Conservation (phyloP, 371 early-diverging fungal genomes). For the Apophysomyces elegans region DNA sequence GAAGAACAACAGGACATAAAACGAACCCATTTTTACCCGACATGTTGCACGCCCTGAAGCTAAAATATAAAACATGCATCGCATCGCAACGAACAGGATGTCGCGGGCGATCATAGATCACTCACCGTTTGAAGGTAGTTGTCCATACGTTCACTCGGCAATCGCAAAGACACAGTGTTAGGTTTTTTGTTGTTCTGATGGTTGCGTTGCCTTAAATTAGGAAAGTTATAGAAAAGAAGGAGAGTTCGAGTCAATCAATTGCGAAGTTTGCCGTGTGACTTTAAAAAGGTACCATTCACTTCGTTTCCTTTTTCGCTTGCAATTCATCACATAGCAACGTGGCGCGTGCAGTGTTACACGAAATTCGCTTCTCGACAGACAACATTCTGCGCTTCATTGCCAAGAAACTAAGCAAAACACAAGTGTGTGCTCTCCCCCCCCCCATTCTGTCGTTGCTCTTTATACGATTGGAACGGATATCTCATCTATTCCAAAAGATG, state of each 20-base stretch:
- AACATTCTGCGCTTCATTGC: background rate
- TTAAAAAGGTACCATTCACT: background rate
- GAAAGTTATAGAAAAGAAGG: background rate
- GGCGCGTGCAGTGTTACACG: conserved; percentile 11
- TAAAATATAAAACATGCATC: background rate
- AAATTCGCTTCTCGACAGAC: background rate
- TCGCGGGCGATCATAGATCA: background rate
- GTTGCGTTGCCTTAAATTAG: background rate
- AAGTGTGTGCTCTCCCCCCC: too few relatives aligned
- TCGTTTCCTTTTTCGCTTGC: background rate
- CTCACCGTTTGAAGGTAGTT: conserved; percentile 10
- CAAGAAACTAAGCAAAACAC: background rate
- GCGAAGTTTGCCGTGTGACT: conserved; percentile 3
- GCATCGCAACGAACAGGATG: background rate
- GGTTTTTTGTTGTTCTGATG: background rate
- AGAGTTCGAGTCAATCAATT: background rate
- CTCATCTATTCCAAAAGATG: background rate
- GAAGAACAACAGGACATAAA: background rate
- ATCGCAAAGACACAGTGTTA: background rate
- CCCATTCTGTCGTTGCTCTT: too few relatives aligned
- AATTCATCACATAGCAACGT: background rate
- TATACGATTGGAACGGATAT: background rate
- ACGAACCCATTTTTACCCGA: background rate
- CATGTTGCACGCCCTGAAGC: conserved; percentile 1
- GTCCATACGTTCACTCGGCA: conserved; percentile 6